Evolutionary conservation across 2,329 filamentous ascomycete species (phyloP).

Genomic region (Pseudogymnoascus sp.): DNA sequence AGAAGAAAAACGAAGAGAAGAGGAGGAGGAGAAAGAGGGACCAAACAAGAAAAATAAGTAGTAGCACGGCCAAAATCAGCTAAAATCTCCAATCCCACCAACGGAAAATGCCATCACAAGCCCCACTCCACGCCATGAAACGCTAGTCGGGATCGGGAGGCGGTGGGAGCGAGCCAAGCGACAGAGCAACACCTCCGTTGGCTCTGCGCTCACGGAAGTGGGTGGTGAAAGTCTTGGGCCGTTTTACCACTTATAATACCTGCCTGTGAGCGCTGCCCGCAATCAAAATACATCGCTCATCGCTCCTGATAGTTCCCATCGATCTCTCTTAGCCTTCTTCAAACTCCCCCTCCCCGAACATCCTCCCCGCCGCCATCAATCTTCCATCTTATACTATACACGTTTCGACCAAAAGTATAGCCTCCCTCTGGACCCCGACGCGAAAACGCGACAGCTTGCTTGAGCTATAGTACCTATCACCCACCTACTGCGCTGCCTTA

Average conservation of each 20-base stretch:
- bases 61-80: not conserved
- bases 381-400: not conserved
- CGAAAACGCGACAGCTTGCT: conserved; percentile 1
- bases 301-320: not conserved
- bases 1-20: not conserved
- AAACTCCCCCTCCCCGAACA: not conserved
- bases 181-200: conserved; percentile 6
- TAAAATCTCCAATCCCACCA: conserved; percentile 8
- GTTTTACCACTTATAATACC: conserved; percentile 11
- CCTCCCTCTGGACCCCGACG: not conserved
- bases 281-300: conserved; percentile 6
- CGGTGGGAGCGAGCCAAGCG: conserved; percentile 5
- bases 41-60: not conserved
- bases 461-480: conserved; percentile 4
- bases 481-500: not conserved
- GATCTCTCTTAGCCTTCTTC: not conserved
- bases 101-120: conserved; percentile 5
- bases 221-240: conserved; percentile 7
- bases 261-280: conserved; percentile 6
- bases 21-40: not conserved
- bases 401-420: not conserved
- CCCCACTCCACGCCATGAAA: not conserved
- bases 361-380: not conserved
- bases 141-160: conserved; percentile 8
- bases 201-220: conserved; percentile 3